A percentile compares a stretch with the other conserved stretches of the same genome.
These are phyloP conservation scores for Bondarzewia mesenterica DNA, from an alignment of 1,284 basidiomycete genomes.

Conservation along the genomic window DNA sequence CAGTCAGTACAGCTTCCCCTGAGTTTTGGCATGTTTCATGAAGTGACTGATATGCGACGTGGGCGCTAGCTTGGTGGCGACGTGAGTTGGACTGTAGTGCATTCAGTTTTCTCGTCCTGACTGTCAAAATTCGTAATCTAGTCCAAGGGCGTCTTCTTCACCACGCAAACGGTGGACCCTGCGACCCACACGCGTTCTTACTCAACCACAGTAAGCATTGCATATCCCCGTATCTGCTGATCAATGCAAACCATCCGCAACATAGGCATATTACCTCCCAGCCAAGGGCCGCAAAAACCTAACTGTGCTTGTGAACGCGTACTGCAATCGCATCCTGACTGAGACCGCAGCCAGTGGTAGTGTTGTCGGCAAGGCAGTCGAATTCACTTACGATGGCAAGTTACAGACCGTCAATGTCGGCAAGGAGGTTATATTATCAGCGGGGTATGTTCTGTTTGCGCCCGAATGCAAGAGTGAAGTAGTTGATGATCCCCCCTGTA, in stretches of 20 bases:
- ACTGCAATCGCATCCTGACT: neutral
- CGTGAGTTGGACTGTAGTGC: too few species aligned
- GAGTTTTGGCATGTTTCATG: too few species aligned
- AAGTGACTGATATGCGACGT: too few species aligned
- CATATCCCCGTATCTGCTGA: too few species aligned
- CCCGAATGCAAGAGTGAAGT: too few species aligned
- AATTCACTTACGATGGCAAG: neutral
- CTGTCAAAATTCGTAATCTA: too few species aligned
- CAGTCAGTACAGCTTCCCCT: too few species aligned
- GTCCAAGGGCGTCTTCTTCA: neutral
- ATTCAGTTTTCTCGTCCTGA: too few species aligned
- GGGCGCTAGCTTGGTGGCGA: too few species aligned
- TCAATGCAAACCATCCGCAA: too few species aligned
- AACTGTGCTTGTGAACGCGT: neutral
- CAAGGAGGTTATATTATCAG: conserved; percentile 2
- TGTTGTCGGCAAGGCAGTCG: neutral
- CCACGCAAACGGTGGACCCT: neutral
- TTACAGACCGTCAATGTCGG: neutral
- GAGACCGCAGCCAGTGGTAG: neutral
- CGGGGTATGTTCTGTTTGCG: neutral
- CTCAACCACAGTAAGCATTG: neutral
- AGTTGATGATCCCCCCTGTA: too few species aligned
- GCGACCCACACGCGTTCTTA: conserved; percentile 1
- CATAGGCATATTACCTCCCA: conserved; percentile 1
- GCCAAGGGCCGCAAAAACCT: neutral